Evolutionary conservation across 305 asterid species (phyloP).

Genomic region (Solanum aculeatissimum): DNA sequence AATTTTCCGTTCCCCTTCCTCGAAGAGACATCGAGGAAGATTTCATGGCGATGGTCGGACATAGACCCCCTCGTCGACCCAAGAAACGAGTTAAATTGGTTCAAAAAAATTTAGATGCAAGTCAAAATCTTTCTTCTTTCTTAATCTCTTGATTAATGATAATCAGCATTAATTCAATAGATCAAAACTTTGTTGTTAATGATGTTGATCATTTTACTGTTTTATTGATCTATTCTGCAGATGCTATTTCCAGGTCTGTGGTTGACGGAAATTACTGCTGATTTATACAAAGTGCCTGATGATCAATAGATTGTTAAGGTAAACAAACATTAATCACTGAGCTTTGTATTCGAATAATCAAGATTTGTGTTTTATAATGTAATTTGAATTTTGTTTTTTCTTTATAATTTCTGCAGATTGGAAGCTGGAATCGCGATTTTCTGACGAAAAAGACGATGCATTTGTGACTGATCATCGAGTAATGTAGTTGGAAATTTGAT

Average conservation of each 20-base stretch:
- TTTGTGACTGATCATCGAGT: background rate
- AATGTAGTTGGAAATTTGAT: background rate
- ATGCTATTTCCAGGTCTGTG: constrained; percentile 70
- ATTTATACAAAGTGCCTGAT: constrained; percentile 61
- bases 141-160: background rate
- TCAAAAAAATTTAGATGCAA: constrained; percentile 70
- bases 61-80: constrained; percentile 73
- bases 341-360: background rate
- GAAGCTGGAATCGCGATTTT: background rate
- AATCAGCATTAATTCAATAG: background rate
- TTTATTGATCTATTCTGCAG: constrained; percentile 24
- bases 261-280: constrained; percentile 70
- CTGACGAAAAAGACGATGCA: background rate
- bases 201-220: background rate
- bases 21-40: constrained; percentile 75
- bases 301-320: constrained; percentile 30
- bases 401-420: background rate
- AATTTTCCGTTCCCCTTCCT: constrained; percentile 51
- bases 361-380: background rate
- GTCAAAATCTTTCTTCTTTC: constrained; percentile 9
- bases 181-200: background rate
- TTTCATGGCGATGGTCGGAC: constrained; percentile 47
- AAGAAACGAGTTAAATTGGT: constrained; percentile 51
- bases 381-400: too few species aligned
- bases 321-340: background rate